A percentile compares a stretch with the other conserved stretches of the same genome.
Conservation (phyloP, 352 stramenopile species). For the Peronospora belbahrii region DNA sequence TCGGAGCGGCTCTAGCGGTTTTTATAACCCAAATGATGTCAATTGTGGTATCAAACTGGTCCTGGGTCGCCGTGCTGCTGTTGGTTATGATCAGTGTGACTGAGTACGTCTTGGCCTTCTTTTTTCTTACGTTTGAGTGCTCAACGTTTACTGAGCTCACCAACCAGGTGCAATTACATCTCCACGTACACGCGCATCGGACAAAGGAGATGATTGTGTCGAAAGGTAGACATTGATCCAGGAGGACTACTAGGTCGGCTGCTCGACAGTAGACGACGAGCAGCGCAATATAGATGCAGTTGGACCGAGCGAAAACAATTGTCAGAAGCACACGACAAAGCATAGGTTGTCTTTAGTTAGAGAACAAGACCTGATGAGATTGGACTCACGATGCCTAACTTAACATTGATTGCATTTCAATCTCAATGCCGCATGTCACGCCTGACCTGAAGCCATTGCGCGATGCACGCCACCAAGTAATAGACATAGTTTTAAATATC, state of each 20-base stretch:
- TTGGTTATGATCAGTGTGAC: constrained; percentile 31
- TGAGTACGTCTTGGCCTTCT: constrained; percentile 74
- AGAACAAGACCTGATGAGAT: too few species aligned
- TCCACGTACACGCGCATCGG: constrained; percentile 24
- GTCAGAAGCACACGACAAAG: too few species aligned
- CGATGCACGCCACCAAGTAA: too few species aligned
- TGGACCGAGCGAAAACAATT: neutral
- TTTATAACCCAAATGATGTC: constrained; percentile 24
- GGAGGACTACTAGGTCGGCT: neutral
- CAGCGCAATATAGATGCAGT: constrained; percentile 18
- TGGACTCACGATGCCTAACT: too few species aligned
- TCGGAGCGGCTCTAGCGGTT: constrained; percentile 28
- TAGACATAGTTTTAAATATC: too few species aligned
- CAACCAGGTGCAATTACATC: constrained; percentile 60
- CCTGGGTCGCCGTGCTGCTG: constrained; percentile 29
- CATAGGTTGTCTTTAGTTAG: too few species aligned
- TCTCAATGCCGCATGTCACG: too few species aligned
- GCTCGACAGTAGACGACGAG: constrained; percentile 5
- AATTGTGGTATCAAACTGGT: constrained; percentile 27
- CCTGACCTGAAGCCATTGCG: too few species aligned
- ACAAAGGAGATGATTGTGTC: constrained; percentile 6
- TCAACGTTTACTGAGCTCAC: constrained; percentile 71
- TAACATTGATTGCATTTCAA: too few species aligned
- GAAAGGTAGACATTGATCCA: constrained; percentile 7
- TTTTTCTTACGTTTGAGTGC: constrained; percentile 73